Percentiles rank a stretch among this genome's conserved stretches.
Evolutionary conservation across 2,329 filamentous ascomycete genomes (phyloP).

Genomic region (Hypoxylon sp.): DNA sequence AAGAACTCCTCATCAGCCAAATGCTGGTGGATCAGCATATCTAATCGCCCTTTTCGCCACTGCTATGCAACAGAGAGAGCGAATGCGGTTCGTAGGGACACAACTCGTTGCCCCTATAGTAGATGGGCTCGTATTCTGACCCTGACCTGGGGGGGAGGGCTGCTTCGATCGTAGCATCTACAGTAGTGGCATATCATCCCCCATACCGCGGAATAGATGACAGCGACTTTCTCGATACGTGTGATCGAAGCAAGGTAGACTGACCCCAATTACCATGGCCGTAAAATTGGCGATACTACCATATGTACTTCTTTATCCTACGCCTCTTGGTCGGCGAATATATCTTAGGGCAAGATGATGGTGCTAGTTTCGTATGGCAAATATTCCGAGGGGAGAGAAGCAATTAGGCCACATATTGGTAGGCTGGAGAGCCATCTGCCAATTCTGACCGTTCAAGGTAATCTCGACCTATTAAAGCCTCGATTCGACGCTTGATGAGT

Average conservation of each 20-base stretch:
- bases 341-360: conserved; percentile 1
- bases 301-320: not conserved
- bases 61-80: conserved; percentile 34
- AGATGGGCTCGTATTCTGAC: conserved; percentile 8
- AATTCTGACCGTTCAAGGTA: conserved; percentile 84
- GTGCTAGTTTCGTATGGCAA: conserved; percentile 13
- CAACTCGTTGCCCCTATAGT: conserved; percentile 4
- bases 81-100: not conserved
- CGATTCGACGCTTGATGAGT: conserved; percentile 86
- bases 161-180: not conserved
- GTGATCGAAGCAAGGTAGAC: not conserved
- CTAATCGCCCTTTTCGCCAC: conserved; percentile 22
- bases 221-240: not conserved
- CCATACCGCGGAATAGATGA: not conserved
- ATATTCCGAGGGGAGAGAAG: not conserved
- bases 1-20: not conserved
- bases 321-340: not conserved
- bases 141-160: not conserved
- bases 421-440: conserved; percentile 76
- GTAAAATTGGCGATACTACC: not conserved
- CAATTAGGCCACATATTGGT: conserved; percentile 77
- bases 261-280: not conserved
- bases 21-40: not conserved
- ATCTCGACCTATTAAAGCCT: conserved; percentile 81
- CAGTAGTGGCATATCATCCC: not conserved